Evolutionary conservation across 345 rosid species (phyloP).

Genomic region (Gynandropsis gynandra): DNA sequence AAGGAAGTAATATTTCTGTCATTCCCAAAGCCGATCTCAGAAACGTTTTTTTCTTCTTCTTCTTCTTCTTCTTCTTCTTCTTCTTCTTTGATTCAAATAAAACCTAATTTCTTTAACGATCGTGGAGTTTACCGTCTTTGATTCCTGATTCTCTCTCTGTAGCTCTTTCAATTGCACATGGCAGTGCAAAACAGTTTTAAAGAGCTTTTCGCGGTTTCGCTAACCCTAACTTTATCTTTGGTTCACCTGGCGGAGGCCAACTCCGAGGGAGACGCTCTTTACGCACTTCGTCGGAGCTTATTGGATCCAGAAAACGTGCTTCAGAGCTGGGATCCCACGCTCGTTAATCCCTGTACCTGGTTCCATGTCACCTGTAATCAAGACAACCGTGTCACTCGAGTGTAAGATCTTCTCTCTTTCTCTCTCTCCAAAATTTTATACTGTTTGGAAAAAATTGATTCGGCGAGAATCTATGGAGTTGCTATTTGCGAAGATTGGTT

Average conservation of each 20-base stretch:
- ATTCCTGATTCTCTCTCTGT: neutral
- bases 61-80: constrained; percentile 12
- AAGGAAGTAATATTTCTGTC: neutral
- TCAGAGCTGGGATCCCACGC: constrained; percentile 99
- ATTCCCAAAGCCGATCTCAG: constrained; percentile 18
- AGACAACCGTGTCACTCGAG: constrained; percentile 79
- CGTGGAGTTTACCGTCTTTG: neutral
- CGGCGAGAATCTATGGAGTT: constrained; percentile 13
- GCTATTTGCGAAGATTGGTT: constrained; percentile 4
- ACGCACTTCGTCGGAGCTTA: constrained; percentile 56
- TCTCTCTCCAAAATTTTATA: neutral
- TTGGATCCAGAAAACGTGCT: constrained; percentile 79
- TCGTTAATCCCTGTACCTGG: constrained; percentile 97
- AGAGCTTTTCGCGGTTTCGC: constrained; percentile 28
- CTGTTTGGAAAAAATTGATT: constrained; percentile 14
- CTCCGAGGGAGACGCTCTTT: constrained; percentile 90
- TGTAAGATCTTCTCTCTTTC: constrained; percentile 34
- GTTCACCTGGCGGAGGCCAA: constrained; percentile 40
- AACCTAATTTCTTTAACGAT: constrained; percentile 21
- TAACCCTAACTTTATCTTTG: constrained; percentile 27
- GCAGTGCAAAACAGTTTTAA: constrained; percentile 36
- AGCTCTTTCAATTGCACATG: constrained; percentile 28
- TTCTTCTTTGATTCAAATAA: neutral
- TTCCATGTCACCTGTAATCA: constrained; percentile 93
- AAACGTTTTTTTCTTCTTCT: constrained; percentile 9